A percentile compares a stretch with the other conserved stretches of the same genome.
Conservation (phyloP, 225 moss, liverwort and hornwort genomes). For the Climacium dendroides region DNA sequence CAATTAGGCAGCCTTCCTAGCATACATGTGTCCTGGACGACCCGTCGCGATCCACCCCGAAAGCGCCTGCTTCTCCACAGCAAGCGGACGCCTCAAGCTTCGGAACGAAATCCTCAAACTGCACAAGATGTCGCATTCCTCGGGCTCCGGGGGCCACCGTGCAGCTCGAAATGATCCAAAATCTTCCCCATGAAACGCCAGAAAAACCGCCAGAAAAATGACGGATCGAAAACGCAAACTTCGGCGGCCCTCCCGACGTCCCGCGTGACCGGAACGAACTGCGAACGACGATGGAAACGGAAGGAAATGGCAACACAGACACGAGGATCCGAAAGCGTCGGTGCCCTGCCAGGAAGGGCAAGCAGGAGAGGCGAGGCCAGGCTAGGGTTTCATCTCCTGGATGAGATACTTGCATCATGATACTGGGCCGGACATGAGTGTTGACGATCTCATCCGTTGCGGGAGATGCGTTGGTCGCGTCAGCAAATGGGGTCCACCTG, state of each 20-base stretch:
- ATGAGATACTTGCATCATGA: neutral
- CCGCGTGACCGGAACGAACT: neutral
- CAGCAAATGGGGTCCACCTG: neutral
- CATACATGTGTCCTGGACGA: constrained; percentile 11
- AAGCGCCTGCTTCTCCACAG: neutral
- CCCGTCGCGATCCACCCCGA: neutral
- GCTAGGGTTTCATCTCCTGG: neutral
- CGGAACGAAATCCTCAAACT: neutral
- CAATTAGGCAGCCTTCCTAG: constrained; percentile 40
- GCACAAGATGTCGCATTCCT: neutral
- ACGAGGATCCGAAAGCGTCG: neutral
- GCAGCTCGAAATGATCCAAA: neutral
- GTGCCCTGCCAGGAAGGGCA: neutral
- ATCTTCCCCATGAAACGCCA: neutral
- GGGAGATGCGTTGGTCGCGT: neutral
- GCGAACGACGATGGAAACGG: neutral
- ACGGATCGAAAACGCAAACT: neutral
- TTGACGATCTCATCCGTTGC: too few relatives aligned
- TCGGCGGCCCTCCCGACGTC: neutral
- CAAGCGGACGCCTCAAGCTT: neutral
- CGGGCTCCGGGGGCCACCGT: neutral
- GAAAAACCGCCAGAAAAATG: neutral
- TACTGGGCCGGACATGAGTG: too few relatives aligned
- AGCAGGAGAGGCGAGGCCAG: neutral
- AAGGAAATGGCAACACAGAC: neutral